phyloP scores from a whole-genome alignment of 495 filamentous ascomycete genomes.

The Jackrogersella minutella region DNA sequence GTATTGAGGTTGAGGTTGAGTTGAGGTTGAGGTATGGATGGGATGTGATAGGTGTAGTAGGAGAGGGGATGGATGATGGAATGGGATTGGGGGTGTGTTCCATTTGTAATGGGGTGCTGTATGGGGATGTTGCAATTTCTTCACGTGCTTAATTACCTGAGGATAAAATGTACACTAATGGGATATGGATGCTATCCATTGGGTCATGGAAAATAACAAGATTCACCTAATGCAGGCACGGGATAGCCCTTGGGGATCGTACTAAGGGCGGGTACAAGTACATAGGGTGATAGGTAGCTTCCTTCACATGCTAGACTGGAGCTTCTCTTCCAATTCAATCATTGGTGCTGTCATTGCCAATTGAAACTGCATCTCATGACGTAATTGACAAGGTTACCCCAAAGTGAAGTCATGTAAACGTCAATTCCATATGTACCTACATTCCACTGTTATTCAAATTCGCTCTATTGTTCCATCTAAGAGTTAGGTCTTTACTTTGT shows the following conservation, averaged over 20 bases:
- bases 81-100: background rate
- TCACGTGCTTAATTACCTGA: background rate
- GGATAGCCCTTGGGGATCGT: too few relatives aligned
- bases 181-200: background rate
- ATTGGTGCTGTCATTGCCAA: background rate
- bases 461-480: background rate
- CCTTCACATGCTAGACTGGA: slow-evolving; percentile 31
- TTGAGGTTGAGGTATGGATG: too few relatives aligned
- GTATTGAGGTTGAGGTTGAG: too few relatives aligned
- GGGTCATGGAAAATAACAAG: background rate
- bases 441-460: slow-evolving; percentile 19
- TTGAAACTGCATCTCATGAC: slow-evolving; percentile 14
- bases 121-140: too few relatives aligned
- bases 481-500: background rate
- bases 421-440: slow-evolving; percentile 1
- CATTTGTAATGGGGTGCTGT: too few relatives aligned
- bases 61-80: background rate
- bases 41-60: too few relatives aligned
- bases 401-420: slow-evolving; percentile 26
- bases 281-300: background rate
- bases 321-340: background rate
- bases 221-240: slow-evolving; percentile 16
- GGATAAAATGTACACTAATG: too few relatives aligned
- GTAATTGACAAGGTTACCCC: slow-evolving; percentile 25
- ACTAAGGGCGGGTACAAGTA: too few relatives aligned